A percentile compares a stretch with the other conserved stretches of the same genome.
Evolutionary conservation across 192 early-diverging fungal genomes (phyloP).

Genomic region (Coemansia sp.): DNA sequence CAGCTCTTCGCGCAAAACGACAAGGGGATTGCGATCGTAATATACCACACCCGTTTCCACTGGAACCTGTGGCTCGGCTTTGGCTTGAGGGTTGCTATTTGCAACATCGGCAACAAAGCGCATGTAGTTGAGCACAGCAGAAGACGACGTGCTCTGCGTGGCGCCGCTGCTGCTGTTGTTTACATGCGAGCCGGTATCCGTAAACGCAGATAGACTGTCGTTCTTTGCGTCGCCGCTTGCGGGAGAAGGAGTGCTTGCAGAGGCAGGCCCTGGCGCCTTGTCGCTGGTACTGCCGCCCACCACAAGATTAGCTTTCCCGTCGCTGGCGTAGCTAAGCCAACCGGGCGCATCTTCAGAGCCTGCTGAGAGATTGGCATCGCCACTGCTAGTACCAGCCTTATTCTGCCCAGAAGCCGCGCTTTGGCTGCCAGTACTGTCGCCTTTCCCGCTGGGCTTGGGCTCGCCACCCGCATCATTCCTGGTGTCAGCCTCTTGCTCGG

Average conservation of each 20-base stretch:
- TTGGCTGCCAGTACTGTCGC: conserved; percentile 12
- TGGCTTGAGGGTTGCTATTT: conserved; percentile 6
- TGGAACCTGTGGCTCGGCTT: conserved; percentile 2
- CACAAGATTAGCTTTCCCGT: conserved; percentile 35
- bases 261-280: conserved; percentile 23
- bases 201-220: conserved; percentile 44
- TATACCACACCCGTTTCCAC: conserved; percentile 25
- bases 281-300: conserved; percentile 11
- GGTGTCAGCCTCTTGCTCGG: neutral
- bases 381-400: conserved; percentile 2
- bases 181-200: conserved; percentile 37
- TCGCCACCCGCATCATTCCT: neutral
- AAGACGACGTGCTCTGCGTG: conserved; percentile 55
- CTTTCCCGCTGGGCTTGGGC: conserved; percentile 10
- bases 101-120: conserved; percentile 41
- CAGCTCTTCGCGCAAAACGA: conserved; percentile 77
- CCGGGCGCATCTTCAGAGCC: conserved; percentile 15
- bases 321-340: conserved; percentile 46
- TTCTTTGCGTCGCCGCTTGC: conserved; percentile 45
- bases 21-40: conserved; percentile 66
- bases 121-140: conserved; percentile 57
- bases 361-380: neutral
- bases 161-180: conserved; percentile 52
- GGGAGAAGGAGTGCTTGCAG: neutral
- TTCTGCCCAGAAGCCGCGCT: conserved; percentile 1